These are phyloP conservation scores for Artomyces pyxidatus DNA, from an alignment of 768 basidiomycete species.

Conservation along the genomic window DNA sequence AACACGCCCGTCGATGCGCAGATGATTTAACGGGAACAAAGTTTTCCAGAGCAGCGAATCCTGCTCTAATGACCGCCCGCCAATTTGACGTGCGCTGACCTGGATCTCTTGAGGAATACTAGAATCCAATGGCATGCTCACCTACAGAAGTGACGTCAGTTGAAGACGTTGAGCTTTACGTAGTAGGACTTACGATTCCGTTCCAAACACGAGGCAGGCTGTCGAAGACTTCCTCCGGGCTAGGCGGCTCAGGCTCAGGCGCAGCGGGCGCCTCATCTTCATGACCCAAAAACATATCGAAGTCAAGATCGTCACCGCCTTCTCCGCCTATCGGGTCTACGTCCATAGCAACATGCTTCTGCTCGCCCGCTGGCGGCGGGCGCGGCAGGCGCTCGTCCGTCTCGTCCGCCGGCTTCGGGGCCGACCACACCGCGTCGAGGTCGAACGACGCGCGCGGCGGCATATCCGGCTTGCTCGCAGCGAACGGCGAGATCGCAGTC, in stretches of 20 bases:
- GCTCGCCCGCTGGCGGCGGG: slow-evolving; percentile 6
- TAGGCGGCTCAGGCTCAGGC: not conserved
- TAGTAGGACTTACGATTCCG: slow-evolving; percentile 48
- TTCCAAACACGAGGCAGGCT: slow-evolving; percentile 59
- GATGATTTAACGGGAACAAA: slow-evolving; percentile 60
- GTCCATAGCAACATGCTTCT: slow-evolving; percentile 29
- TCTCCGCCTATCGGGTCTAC: slow-evolving; percentile 34
- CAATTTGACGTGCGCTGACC: slow-evolving; percentile 71
- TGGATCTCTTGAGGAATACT: slow-evolving; percentile 56
- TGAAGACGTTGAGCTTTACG: slow-evolving; percentile 7
- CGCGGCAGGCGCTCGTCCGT: not conserved
- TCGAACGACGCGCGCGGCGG: slow-evolving; percentile 54
- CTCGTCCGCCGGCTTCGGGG: slow-evolving; percentile 20
- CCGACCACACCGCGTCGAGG: slow-evolving; percentile 66
- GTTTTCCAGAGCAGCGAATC: slow-evolving; percentile 65
- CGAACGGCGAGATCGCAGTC: slow-evolving; percentile 28
- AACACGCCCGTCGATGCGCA: slow-evolving; percentile 82
- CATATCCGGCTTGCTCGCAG: slow-evolving; percentile 33
- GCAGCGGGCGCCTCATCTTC: slow-evolving; percentile 43
- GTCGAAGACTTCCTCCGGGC: slow-evolving; percentile 36
- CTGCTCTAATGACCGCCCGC: slow-evolving; percentile 52
- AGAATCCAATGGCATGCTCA: slow-evolving; percentile 76
- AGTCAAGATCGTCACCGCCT: slow-evolving; percentile 64
- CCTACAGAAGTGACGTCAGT: slow-evolving; percentile 31
- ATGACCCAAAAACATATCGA: slow-evolving; percentile 40